phyloP scores from a whole-genome alignment of 148 eudicot species.

The Persicaria tinctoria region DNA sequence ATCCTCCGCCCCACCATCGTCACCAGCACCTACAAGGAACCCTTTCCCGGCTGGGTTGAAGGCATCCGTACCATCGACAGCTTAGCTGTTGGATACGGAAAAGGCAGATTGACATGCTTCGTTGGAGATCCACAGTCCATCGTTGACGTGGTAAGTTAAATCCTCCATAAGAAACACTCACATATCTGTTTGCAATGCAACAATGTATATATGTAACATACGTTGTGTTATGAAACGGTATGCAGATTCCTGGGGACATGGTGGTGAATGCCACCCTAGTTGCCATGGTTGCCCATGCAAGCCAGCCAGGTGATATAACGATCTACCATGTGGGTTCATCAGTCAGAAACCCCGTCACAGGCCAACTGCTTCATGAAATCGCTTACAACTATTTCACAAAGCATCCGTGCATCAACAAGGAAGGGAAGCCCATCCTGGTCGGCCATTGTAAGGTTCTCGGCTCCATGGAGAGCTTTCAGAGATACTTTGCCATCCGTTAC shows the following conservation, averaged over 20 bases:
- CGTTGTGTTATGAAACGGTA: neutral
- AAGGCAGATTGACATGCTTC: slow-evolving; percentile 17
- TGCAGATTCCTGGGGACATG: slow-evolving; percentile 18
- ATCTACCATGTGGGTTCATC: slow-evolving; percentile 67
- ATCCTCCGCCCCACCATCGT: slow-evolving; percentile 84
- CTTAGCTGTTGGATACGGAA: slow-evolving; percentile 18
- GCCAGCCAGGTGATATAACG: slow-evolving; percentile 15
- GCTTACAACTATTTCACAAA: slow-evolving; percentile 36
- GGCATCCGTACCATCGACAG: slow-evolving; percentile 64
- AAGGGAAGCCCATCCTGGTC: slow-evolving; percentile 48
- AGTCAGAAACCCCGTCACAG: slow-evolving; percentile 33
- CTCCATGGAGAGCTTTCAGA: slow-evolving; percentile 49
- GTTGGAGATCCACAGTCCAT: slow-evolving; percentile 12
- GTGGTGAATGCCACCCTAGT: slow-evolving; percentile 15
- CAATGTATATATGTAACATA: too few species aligned
- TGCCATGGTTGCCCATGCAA: slow-evolving; percentile 28
- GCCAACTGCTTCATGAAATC: slow-evolving; percentile 25
- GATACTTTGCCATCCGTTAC: slow-evolving; percentile 52
- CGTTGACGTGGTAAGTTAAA: slow-evolving; percentile 12
- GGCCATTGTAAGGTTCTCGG: slow-evolving; percentile 33
- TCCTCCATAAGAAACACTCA: too few species aligned
- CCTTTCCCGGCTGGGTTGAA: slow-evolving; percentile 93
- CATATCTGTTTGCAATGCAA: too few species aligned
- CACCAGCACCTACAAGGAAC: slow-evolving; percentile 78
- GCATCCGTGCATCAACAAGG: slow-evolving; percentile 56